Base-by-base conservation (phyloP, 805 yeast genomes). In the Lipomyces yamadae region DNA sequence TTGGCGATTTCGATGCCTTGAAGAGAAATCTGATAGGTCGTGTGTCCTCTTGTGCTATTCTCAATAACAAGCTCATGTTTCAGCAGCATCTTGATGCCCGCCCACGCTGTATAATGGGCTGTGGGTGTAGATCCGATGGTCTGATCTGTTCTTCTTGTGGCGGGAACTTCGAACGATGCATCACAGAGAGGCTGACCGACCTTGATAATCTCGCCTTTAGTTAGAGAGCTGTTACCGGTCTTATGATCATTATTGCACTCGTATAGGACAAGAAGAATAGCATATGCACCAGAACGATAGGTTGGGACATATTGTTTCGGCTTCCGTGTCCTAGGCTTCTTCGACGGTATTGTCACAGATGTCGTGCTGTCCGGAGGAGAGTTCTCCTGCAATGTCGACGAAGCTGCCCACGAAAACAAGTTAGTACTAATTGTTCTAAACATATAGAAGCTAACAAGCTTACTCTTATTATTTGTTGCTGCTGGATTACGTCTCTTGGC, bases 251-350 rank as follows among this genome's bases (percentile, higher is more conserved):
- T 57, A 5, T 39, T 29, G 52, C 72, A 72, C 37, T 84, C 80
- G 60, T 81, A 78, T 2, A 92, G 77, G 0, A 88, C 87, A 24
- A 91, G 68, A 24, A 92, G 72, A 7, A 92, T 89, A 0, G 95
- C 97, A 78, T 90, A 93, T 0, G 90, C 96, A 1, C 97, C 97
- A 0, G 95, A 86, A 45, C 93, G 78, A 67, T 86, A 85, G 58
- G 81, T 82, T 0, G 98, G 98, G 0, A 92, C 82, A 75, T 90
- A 92, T 48, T 77, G 80, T 56, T 77, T 75, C 70, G 72, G 74
- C 58, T 65, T 74, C 60, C 58, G 67, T 67, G 68, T 71, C 11
- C 60, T 13, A 8, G 55, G 34, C 15, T 52, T 52, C 55, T 52
- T 52, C 30, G 48, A 42, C 2, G 37, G 48, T 4, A 5, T 24